These are phyloP conservation scores for Brassica juncea DNA, from an alignment of 345 rosid genomes.

Conservation along the genomic window DNA sequence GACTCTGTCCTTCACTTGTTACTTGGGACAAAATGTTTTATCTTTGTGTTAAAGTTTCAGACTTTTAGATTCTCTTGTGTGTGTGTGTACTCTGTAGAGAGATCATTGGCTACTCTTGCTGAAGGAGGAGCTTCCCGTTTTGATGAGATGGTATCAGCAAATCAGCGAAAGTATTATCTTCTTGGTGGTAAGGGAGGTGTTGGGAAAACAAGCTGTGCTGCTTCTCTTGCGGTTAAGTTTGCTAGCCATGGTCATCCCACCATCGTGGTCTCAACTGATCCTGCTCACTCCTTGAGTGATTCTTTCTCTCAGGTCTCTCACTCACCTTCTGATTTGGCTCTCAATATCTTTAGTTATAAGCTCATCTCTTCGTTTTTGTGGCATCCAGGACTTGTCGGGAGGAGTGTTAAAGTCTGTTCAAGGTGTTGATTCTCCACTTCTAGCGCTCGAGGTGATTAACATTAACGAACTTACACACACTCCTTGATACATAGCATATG, in stretches of 20 bases:
- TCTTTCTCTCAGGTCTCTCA: constrained; percentile 63
- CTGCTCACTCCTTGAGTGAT: constrained; percentile 86
- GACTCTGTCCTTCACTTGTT: background rate
- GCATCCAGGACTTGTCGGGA: constrained; percentile 67
- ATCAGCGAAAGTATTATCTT: constrained; percentile 61
- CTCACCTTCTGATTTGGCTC: constrained; percentile 17
- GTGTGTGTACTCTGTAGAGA: constrained; percentile 42
- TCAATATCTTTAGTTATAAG: background rate
- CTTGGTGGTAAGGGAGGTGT: constrained; percentile 88
- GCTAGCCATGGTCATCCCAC: constrained; percentile 81
- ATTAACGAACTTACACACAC: background rate
- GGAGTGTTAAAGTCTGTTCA: constrained; percentile 63
- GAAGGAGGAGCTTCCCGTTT: constrained; percentile 34
- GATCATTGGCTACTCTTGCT: constrained; percentile 52
- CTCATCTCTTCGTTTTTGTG: constrained; percentile 3
- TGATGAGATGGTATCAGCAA: constrained; percentile 46
- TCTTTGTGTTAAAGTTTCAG: background rate
- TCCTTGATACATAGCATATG: background rate
- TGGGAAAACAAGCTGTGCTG: constrained; percentile 88
- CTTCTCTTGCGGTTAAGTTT: constrained; percentile 83
- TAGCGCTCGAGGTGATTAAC: constrained; percentile 67
- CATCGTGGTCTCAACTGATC: constrained; percentile 81
- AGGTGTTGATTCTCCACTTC: constrained; percentile 72
- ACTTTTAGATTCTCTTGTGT: constrained; percentile 10
- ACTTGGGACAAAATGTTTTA: background rate